Conservation (phyloP, 2,329 filamentous ascomycete species). For the Aspergillus sp. region DNA sequence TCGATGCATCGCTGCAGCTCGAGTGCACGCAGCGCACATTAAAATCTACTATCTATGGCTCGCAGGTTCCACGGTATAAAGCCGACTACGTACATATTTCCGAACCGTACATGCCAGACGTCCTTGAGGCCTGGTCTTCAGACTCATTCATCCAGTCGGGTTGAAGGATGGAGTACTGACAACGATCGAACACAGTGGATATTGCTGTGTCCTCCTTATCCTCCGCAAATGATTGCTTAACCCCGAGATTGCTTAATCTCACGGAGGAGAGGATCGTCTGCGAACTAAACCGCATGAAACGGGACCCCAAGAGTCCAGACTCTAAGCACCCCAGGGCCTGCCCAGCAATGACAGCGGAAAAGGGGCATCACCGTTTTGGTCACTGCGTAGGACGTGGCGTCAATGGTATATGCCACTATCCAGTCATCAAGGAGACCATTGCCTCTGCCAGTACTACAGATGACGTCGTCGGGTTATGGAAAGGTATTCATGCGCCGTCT, state of each 20-base stretch:
- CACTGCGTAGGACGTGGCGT: constrained; percentile 6
- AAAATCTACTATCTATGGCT: not conserved
- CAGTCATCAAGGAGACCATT: constrained; percentile 6
- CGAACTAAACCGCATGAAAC: constrained; percentile 3
- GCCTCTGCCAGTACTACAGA: not conserved
- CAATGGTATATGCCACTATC: not conserved
- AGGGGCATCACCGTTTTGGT: not conserved
- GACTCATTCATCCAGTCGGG: not conserved
- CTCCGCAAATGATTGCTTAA: constrained; percentile 2
- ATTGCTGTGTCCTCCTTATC: not conserved
- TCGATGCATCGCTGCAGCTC: not conserved
- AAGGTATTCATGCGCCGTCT: not conserved
- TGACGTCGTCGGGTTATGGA: constrained; percentile 1
- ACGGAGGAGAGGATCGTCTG: not conserved
- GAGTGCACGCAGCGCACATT: not conserved
- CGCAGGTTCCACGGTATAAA: not conserved
- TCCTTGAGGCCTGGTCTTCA: not conserved
- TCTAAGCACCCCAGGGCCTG: not conserved
- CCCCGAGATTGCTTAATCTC: constrained; percentile 10
- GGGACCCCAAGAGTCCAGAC: constrained; percentile 7
- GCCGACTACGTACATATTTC: not conserved
- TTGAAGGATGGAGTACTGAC: not conserved
- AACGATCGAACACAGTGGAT: not conserved
- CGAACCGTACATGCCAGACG: not conserved
- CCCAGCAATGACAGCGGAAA: not conserved